Conservation (phyloP, 2,329 filamentous ascomycete genomes). For the Pleoardoris graminearum region DNA sequence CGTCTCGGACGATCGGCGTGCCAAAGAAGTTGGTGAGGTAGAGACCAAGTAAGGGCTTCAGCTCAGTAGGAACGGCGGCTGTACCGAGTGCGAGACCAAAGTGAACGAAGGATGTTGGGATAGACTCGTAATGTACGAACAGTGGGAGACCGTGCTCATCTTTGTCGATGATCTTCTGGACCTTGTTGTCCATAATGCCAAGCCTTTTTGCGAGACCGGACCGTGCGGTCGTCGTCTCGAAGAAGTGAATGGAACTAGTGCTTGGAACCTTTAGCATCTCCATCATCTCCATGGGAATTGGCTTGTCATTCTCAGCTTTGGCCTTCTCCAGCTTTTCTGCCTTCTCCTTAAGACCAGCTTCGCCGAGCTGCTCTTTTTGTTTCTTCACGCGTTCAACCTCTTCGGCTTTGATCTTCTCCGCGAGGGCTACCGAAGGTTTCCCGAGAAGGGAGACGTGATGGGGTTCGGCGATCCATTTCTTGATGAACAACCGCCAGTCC, state of each 20-base stretch:
- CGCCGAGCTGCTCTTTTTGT: slow-evolving; percentile 76
- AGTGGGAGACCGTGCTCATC: slow-evolving; percentile 68
- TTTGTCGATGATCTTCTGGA: slow-evolving; percentile 76
- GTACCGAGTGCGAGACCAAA: slow-evolving; percentile 82
- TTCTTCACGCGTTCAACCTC: slow-evolving; percentile 78
- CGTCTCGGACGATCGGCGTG: slow-evolving; percentile 78
- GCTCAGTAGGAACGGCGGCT: slow-evolving; percentile 72
- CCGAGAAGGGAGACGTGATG: slow-evolving; percentile 87
- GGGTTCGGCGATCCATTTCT: slow-evolving; percentile 82
- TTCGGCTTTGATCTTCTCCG: slow-evolving; percentile 77
- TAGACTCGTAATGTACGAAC: slow-evolving; percentile 96
- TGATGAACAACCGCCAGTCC: slow-evolving; percentile 81
- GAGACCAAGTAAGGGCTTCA: slow-evolving; percentile 81
- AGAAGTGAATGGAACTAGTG: slow-evolving; percentile 92
- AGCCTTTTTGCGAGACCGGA: slow-evolving; percentile 75
- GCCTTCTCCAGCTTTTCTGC: slow-evolving; percentile 77
- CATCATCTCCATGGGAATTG: slow-evolving; percentile 81
- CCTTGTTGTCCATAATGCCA: slow-evolving; percentile 67
- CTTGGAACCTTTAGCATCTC: slow-evolving; percentile 80
- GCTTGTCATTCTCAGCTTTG: slow-evolving; percentile 83
- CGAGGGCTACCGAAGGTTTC: slow-evolving; percentile 78
- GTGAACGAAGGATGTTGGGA: slow-evolving; percentile 89
- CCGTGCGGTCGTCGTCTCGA: slow-evolving; percentile 81
- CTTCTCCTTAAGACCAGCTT: slow-evolving; percentile 77
- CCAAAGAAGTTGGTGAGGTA: slow-evolving; percentile 95